Evolutionary conservation across 2,329 filamentous ascomycete species (phyloP), one percentile per base, ranked within the genome.

Genomic region (Fusarium xyrophilum): DNA sequence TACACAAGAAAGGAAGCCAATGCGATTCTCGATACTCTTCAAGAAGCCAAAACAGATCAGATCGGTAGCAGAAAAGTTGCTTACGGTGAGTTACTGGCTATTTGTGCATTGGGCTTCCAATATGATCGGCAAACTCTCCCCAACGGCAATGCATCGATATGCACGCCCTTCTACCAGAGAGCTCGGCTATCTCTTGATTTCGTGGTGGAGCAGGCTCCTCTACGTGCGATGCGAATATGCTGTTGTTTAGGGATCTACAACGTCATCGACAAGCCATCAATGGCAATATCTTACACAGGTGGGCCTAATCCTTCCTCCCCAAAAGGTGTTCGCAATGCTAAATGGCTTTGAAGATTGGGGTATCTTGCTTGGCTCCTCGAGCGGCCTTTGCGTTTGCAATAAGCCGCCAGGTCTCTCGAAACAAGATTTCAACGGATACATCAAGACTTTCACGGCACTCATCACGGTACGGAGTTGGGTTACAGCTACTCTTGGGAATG

Each of bases 361-460:
- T 1, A 51, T 56, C 1, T 17, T 56, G 0, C 15, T 56, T 1
- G 43, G 53, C 5, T 56, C 53, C 6, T 56, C 53, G 0, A 51
- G 43, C 0, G 53, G 43, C 1, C 5, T 56, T 0, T 1, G 1
- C 2, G 3, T 51, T 7, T 43, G 32, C 1, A 27, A n/a, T 2
- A 17, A 2, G 7, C 42, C 43, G 0, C 4, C 15, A 0, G 3
- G 2, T 10, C 12, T 51, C 1, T 17, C 43, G 0, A 13, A 39
- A 32, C 2, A 0, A 1, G 43, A 51, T 0, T 56, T 39, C 0
- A 19, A 32, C 0, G 43, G 53, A 0, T 51, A 56, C 5, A 3
- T 17, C 0, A 56, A 10, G 13, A 39, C 53, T 2, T 30, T 56
- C 0, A 6, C n/a, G 2, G 53, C 21, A 1, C 27, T 56, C 0